Conservation (phyloP, 1,139 yeast genomes). For the Geotrichum fermentans region DNA sequence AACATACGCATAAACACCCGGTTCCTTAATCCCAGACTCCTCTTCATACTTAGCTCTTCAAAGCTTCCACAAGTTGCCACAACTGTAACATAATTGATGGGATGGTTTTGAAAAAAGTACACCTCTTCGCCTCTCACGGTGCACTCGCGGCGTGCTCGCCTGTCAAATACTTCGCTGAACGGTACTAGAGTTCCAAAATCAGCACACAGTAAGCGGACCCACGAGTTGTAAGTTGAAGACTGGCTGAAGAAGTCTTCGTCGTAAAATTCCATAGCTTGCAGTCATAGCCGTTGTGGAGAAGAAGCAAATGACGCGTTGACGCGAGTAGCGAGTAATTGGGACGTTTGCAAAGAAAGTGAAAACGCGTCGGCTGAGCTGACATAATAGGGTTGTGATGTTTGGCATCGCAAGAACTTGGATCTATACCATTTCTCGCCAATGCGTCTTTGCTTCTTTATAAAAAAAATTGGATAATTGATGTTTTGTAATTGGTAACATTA, state of each 20-base stretch:
- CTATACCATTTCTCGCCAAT: too few species aligned
- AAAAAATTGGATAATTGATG: too few species aligned
- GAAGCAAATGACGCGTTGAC: background rate
- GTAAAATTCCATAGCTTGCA: constrained; percentile 12
- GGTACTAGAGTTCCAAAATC: constrained; percentile 21
- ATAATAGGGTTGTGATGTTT: too few species aligned
- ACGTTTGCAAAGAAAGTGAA: too few species aligned
- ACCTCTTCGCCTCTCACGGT: constrained; percentile 20
- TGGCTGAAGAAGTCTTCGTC: constrained; percentile 20
- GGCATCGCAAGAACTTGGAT: too few species aligned
- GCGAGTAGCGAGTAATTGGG: too few species aligned
- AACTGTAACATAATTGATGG: constrained; percentile 28
- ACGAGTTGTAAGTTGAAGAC: constrained; percentile 25
- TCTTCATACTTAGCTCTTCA: background rate
- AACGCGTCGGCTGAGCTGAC: too few species aligned
- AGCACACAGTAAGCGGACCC: constrained; percentile 26
- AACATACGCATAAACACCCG: constrained; percentile 2
- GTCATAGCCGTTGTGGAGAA: background rate
- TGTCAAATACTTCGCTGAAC: constrained; percentile 17
- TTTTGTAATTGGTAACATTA: too few species aligned
- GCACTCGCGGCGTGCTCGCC: background rate
- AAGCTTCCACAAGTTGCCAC: constrained; percentile 26
- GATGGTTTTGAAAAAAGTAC: constrained; percentile 29
- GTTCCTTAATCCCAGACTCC: background rate
- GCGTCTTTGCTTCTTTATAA: too few species aligned